These are phyloP conservation scores for Triticum urartu DNA, from an alignment of 176 grass and related monocot genomes.

Conservation along the genomic window DNA sequence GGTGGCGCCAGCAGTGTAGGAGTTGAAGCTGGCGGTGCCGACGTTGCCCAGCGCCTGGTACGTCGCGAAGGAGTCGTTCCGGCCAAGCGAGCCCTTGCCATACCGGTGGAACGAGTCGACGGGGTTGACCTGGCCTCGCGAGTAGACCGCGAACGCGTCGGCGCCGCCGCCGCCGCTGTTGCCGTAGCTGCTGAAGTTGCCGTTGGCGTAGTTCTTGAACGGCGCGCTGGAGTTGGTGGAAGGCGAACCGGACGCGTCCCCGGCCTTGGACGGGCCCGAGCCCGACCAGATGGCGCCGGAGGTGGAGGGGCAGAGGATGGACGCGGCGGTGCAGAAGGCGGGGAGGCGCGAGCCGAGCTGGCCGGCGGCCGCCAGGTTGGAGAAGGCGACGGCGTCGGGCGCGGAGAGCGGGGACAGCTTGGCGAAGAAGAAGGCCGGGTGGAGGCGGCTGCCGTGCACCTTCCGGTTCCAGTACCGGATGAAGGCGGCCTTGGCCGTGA, in stretches of 20 bases:
- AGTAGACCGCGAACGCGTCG: constrained; percentile 9
- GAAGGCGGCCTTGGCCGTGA: neutral
- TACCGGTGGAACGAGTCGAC: constrained; percentile 5
- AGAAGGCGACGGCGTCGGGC: constrained; percentile 2
- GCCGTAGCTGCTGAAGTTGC: constrained; percentile 21
- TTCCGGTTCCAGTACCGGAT: constrained; percentile 18
- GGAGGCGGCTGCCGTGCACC: constrained; percentile 17
- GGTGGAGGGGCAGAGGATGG: neutral
- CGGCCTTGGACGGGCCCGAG: neutral
- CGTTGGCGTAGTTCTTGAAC: constrained; percentile 19
- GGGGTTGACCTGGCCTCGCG: neutral
- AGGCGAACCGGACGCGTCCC: neutral
- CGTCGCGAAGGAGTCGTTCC: constrained; percentile 5
- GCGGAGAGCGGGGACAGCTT: constrained; percentile 12
- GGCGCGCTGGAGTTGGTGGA: neutral
- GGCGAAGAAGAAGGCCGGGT: constrained; percentile 21
- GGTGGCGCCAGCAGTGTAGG: neutral
- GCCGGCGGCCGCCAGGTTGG: neutral
- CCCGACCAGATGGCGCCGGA: constrained; percentile 3
- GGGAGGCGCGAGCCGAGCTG: constrained; percentile 13
- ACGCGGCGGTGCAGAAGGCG: neutral
- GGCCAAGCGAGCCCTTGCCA: neutral
- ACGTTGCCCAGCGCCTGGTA: constrained; percentile 7
- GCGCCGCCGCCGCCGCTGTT: constrained; percentile 13
- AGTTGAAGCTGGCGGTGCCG: constrained; percentile 14